Evolutionary conservation across 441 rosid genomes (phyloP).

Genomic region (Rhodomyrtus psidioides): DNA sequence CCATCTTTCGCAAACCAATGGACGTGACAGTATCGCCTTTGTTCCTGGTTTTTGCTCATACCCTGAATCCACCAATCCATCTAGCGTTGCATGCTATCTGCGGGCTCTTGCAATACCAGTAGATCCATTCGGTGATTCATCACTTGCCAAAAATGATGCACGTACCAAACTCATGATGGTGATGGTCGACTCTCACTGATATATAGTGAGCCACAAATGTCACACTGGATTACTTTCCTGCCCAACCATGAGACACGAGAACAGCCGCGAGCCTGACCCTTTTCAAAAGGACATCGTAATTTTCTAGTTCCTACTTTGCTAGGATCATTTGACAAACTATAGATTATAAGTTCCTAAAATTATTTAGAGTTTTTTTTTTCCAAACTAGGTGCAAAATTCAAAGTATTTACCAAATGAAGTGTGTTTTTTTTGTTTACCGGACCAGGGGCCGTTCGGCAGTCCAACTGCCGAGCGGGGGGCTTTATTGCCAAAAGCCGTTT

Average conservation of each 20-base stretch:
- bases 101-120: not conserved
- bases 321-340: too few species aligned
- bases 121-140: not conserved
- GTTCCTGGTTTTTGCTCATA: not conserved
- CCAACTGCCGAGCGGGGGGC: too few species aligned
- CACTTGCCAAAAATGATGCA: not conserved
- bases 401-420: too few species aligned
- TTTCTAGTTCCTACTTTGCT: too few species aligned
- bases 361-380: too few species aligned
- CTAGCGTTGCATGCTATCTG: not conserved
- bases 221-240: not conserved
- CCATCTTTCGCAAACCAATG: not conserved
- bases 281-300: not conserved
- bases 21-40: not conserved
- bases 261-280: not conserved
- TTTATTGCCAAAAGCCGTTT: too few species aligned
- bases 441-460: too few species aligned
- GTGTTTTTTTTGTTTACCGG: too few species aligned
- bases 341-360: too few species aligned
- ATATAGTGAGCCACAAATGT: not conserved
- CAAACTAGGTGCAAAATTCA: too few species aligned
- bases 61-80: not conserved
- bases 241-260: not conserved
- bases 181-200: not conserved
- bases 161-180: not conserved